Evolutionary conservation across 768 basidiomycete species (phyloP).

Genomic region (Suillus hirtellus): DNA sequence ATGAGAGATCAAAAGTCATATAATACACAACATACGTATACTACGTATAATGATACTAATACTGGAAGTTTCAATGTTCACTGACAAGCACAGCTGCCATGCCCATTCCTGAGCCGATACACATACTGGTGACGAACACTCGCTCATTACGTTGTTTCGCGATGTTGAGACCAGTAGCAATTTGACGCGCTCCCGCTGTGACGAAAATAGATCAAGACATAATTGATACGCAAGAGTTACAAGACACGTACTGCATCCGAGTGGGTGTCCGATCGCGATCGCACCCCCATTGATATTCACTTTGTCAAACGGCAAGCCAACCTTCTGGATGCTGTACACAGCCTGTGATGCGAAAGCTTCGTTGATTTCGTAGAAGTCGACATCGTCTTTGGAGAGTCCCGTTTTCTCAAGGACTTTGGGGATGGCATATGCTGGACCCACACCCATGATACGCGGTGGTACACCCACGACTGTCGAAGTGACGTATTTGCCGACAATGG

Average conservation of each 20-base stretch:
- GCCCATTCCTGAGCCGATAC: conserved; percentile 87
- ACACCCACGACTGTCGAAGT: conserved; percentile 72
- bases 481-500: conserved; percentile 85
- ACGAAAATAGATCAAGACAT: not conserved
- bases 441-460: conserved; percentile 86
- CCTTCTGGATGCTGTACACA: conserved; percentile 65
- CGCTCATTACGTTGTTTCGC: conserved; percentile 75
- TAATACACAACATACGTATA: not conserved
- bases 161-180: conserved; percentile 81
- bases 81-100: conserved; percentile 87
- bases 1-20: not conserved
- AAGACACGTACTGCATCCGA: conserved; percentile 70
- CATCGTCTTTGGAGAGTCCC: conserved; percentile 64
- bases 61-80: conserved; percentile 59
- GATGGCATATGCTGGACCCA: conserved; percentile 89
- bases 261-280: conserved; percentile 87
- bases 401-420: conserved; percentile 68
- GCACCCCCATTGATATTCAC: conserved; percentile 89
- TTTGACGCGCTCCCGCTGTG: conserved; percentile 79
- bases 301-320: conserved; percentile 73
- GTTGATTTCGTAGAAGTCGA: conserved; percentile 93
- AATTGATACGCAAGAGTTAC: conserved; percentile 10
- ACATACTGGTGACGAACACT: conserved; percentile 90
- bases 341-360: conserved; percentile 89
- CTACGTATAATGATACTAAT: not conserved